These are phyloP conservation scores for Malassezia cuniculi DNA, from an alignment of 1,284 basidiomycete genomes.

Conservation along the genomic window DNA sequence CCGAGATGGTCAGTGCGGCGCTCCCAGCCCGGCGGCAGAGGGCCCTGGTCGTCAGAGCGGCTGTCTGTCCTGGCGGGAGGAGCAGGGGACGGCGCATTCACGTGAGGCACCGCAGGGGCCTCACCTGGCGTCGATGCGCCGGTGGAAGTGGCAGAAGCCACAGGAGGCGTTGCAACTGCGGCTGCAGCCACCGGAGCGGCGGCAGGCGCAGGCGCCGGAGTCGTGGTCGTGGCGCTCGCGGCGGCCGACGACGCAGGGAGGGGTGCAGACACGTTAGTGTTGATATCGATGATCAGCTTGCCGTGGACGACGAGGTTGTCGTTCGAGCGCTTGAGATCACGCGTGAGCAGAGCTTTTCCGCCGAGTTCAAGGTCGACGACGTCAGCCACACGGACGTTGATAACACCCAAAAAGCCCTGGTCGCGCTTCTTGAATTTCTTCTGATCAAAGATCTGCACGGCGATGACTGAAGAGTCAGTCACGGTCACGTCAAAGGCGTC, in stretches of 20 bases:
- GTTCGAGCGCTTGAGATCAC: conserved; percentile 44
- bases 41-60: conserved; percentile 30
- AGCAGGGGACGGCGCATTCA: conserved; percentile 2
- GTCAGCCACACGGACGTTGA: conserved; percentile 77
- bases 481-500: conserved; percentile 52
- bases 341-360: conserved; percentile 58
- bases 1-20: conserved; percentile 75
- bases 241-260: conserved; percentile 15
- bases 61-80: conserved; percentile 14
- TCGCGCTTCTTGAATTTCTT: conserved; percentile 90
- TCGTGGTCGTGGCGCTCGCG: conserved; percentile 19
- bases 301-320: conserved; percentile 45
- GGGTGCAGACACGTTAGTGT: conserved; percentile 41
- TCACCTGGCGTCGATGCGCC: conserved; percentile 6
- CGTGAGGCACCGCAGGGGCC: not conserved
- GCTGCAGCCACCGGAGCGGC: conserved; percentile 1
- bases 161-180: not conserved
- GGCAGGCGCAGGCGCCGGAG: conserved; percentile 23
- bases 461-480: conserved; percentile 76
- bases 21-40: conserved; percentile 79
- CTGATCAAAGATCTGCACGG: conserved; percentile 92
- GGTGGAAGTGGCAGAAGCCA: not conserved
- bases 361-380: conserved; percentile 78
- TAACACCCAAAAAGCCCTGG: conserved; percentile 85
- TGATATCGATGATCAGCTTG: conserved; percentile 44